Evolutionary conservation across 1,139 yeast genomes (phyloP), one percentile per base, ranked within the genome.

Genomic region (Arxiozyma heterogenica): DNA sequence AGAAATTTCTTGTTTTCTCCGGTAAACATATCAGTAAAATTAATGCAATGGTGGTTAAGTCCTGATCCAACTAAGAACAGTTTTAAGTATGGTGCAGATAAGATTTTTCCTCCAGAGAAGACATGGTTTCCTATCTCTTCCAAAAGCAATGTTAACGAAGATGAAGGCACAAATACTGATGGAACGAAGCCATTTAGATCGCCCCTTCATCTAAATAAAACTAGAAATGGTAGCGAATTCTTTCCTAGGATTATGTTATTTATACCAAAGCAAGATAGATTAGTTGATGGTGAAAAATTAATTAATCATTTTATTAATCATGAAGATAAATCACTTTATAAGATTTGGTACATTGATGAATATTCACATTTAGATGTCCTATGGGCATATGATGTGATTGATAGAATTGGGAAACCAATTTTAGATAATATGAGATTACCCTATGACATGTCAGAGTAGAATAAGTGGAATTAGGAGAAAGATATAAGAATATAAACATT

Each of bases 321-420:
- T 58, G 93, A 85, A 65, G 64, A 75, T 0, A 67, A 69, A 2
- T 75, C 73, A 48, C 65, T 70, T 51, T 73, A 70, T 56, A 79
- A 78, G 65, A 71, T 74, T 70, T 62, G 73, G 65, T 59, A 67
- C 65, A 52, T 85, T 4, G 75, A 75, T 0, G 77, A 75, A 38
- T 94, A 90, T 67, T 93, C 94, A 50, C 98, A 91, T 68, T 75
- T 91, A 63, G 98, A 91, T 66, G 94, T 90, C 23, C 70, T 91
- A 27, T 91, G 98, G 98, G 95, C 96, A 0, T 68, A 73, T 38
- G 90, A 87, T 61, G 95, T 83, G 0, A 73, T 77, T n/a, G 75
- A 75, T 4, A 73, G 71, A 53, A 83, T 86, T 4, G 82, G 81
- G 1, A 63, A 58, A 15, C 74, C 73, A 15, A 61, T 77, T 15